Conservation (phyloP, 495 filamentous ascomycete genomes). For the Podospora bellae-mahoneyi region DNA sequence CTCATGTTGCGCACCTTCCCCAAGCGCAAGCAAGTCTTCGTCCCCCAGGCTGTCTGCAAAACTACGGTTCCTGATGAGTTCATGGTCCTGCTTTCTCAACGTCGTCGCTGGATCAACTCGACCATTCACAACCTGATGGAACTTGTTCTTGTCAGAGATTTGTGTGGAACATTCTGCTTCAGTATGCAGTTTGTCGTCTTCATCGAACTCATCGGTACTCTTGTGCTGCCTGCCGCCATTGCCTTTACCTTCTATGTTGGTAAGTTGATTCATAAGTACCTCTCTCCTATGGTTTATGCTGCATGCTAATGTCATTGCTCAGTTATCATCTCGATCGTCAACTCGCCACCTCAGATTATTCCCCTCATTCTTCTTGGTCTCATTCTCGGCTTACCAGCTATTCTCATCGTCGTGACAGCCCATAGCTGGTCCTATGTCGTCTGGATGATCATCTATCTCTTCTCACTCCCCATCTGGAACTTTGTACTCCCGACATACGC, state of each 20-base stretch:
- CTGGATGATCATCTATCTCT: constrained; percentile 96
- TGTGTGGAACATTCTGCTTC: constrained; percentile 99
- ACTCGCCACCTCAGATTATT: constrained; percentile 82
- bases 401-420: constrained; percentile 94
- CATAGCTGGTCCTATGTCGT: constrained; percentile 88
- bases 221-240: constrained; percentile 94
- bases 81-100: constrained; percentile 86
- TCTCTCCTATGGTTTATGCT: not conserved
- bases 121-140: constrained; percentile 99
- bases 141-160: constrained; percentile 87
- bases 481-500: constrained; percentile 91
- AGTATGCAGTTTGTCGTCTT: constrained; percentile 99
- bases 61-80: constrained; percentile 94
- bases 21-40: constrained; percentile 97
- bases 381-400: constrained; percentile 88
- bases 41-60: constrained; percentile 98
- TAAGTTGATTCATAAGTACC: constrained; percentile 45
- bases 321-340: constrained; percentile 84
- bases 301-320: not conserved
- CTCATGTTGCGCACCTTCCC: constrained; percentile 99
- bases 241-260: constrained; percentile 94
- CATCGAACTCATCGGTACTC: constrained; percentile 90
- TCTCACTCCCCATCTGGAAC: constrained; percentile 96
- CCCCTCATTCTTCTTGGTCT: constrained; percentile 86
- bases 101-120: constrained; percentile 98